Evolutionary conservation across 106 monocot species (phyloP).

Genomic region (Hemerocallis citrina): DNA sequence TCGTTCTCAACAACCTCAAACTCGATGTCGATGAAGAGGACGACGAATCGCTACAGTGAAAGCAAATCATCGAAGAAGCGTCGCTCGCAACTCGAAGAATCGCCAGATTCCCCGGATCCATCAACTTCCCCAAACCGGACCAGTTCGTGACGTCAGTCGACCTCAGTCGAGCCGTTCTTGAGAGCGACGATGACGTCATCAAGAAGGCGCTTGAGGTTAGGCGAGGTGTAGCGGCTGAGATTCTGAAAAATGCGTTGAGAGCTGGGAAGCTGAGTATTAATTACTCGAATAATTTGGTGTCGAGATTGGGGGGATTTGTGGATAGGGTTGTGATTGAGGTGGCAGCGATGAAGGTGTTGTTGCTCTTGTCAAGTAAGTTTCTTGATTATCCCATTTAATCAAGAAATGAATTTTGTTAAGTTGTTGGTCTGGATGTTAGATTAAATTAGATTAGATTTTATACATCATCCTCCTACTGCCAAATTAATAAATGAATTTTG

Average conservation of each 20-base stretch:
- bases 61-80: slow-evolving; percentile 39
- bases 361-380: slow-evolving; percentile 62
- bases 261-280: slow-evolving; percentile 57
- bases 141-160: not conserved
- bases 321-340: slow-evolving; percentile 72
- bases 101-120: slow-evolving; percentile 73
- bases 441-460: too few species aligned
- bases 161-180: not conserved
- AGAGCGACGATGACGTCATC: slow-evolving; percentile 23
- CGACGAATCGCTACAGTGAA: slow-evolving; percentile 24
- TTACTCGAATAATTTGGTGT: slow-evolving; percentile 56
- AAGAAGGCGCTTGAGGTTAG: slow-evolving; percentile 62
- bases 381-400: too few species aligned
- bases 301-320: slow-evolving; percentile 41
- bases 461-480: too few species aligned
- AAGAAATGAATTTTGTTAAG: too few species aligned
- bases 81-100: slow-evolving; percentile 33
- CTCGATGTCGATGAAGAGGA: slow-evolving; percentile 3
- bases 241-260: slow-evolving; percentile 46
- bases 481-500: too few species aligned
- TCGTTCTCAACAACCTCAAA: slow-evolving; percentile 8
- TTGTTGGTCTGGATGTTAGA: too few species aligned
- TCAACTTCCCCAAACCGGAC: slow-evolving; percentile 35
- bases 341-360: slow-evolving; percentile 80
- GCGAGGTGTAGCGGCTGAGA: slow-evolving; percentile 61